Evolutionary conservation across 228 moss, liverwort and hornwort genomes (phyloP), one percentile per base, ranked within the genome.

Genomic region (Sphagnum fallax): DNA sequence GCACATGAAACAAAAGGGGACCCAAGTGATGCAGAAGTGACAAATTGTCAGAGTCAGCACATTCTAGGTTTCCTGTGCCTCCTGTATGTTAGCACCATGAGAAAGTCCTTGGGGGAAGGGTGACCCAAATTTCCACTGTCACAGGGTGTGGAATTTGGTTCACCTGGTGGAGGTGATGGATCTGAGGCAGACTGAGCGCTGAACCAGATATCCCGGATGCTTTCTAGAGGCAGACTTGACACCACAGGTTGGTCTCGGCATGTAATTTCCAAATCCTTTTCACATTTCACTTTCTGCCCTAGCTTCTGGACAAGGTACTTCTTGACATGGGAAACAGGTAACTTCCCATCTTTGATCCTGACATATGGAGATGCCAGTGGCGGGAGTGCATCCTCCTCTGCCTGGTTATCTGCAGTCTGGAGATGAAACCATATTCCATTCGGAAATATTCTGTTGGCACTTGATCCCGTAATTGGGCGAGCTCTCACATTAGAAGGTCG

Each of bases 221-320:
- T 93, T 53, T 97, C 93, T 77, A 97, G 68, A 6, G 97, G 97
- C 15, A 97, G 82, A 63, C 97, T 97, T 18, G 93, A 93, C 51
- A 97, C 97, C 74, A 93, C 93, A 5, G 91, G 93, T 80, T 97
- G 93, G 9, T 91, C 93, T 9, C 93, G 87, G 82, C 97, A 97
- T 10, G 93, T 97, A 61, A 97, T 97, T 74, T 97, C 97, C 75
- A 97, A 93, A 62, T 97, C 89, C 72, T 74, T 82, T 70, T 86
- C 82, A 13, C 60, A 73, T 67, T 74, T 82, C 77, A 82, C 77
- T 61, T 82, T 85, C 60, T 82, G 85, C 3, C 71, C 79, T 48
- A 97, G 71, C 47, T 97, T 97, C 74, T 87, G 85, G 12, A 90
- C 97, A 67, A 97, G 70, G 63, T 97, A 97, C 57, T 85, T 91